A percentile compares a stretch with the other conserved stretches of the same genome.
phyloP scores from a whole-genome alignment of 1,139 yeast species.

The Torulaspora globosa region DNA sequence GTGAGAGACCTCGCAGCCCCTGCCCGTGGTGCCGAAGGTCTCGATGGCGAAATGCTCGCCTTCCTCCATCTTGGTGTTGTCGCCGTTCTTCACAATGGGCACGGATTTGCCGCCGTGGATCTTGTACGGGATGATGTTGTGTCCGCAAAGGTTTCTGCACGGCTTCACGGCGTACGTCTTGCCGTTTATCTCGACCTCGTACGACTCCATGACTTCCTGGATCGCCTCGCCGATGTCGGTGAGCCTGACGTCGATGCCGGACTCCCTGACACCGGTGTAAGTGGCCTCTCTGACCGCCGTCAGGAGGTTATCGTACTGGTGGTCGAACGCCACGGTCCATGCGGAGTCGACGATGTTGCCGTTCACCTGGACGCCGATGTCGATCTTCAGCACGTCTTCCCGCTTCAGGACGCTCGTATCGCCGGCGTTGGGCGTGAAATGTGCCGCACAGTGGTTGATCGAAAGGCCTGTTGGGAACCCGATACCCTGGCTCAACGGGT shows the following conservation, averaged over 20 bases:
- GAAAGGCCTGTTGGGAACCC: constrained; percentile 98
- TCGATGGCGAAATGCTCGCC: constrained; percentile 98
- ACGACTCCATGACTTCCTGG: constrained; percentile 96
- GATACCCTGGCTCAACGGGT: constrained; percentile 62
- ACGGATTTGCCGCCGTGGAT: constrained; percentile 96
- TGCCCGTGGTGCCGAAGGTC: constrained; percentile 95
- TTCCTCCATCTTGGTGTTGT: constrained; percentile 96
- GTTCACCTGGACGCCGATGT: constrained; percentile 93
- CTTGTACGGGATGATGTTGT: constrained; percentile 73
- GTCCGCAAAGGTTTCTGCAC: constrained; percentile 91
- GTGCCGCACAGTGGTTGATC: constrained; percentile 92
- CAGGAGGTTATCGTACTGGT: constrained; percentile 72
- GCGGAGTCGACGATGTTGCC: constrained; percentile 97
- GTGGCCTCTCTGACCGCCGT: constrained; percentile 91
- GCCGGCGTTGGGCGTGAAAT: constrained; percentile 94
- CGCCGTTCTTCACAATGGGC: constrained; percentile 92
- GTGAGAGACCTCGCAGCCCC: constrained; percentile 95
- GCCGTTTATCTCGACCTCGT: constrained; percentile 88
- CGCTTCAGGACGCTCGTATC: constrained; percentile 75
- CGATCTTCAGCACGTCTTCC: constrained; percentile 95
- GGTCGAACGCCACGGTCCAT: constrained; percentile 85
- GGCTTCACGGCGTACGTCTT: constrained; percentile 80
- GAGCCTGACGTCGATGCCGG: constrained; percentile 93
- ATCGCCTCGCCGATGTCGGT: constrained; percentile 95
- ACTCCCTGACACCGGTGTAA: constrained; percentile 83